Evolutionary conservation across 2,329 filamentous ascomycete genomes (phyloP).

Genomic region (Fusarium ambrosium): DNA sequence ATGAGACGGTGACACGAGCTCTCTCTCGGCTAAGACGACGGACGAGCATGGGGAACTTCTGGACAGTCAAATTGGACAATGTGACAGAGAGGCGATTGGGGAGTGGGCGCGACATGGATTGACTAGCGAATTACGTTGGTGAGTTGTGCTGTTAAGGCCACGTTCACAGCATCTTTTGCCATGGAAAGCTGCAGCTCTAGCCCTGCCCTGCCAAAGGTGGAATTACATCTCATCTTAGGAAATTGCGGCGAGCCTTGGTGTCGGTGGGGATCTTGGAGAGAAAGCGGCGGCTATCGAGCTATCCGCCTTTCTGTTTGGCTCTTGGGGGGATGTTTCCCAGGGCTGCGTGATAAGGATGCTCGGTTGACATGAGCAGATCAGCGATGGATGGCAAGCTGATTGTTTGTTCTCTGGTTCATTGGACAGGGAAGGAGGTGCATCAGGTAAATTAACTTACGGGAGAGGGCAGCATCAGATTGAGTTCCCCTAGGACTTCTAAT

Average conservation of each 20-base stretch:
- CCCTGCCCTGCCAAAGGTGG: slow-evolving; percentile 31
- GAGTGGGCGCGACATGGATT: slow-evolving; percentile 23
- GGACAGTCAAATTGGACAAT: slow-evolving; percentile 28
- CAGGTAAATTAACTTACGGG: slow-evolving; percentile 23
- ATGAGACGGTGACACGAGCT: slow-evolving; percentile 24
- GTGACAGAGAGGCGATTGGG: slow-evolving; percentile 25
- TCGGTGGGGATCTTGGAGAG: slow-evolving; percentile 41
- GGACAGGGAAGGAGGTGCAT: slow-evolving; percentile 8
- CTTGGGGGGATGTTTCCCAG: not conserved
- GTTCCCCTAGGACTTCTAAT: slow-evolving; percentile 4
- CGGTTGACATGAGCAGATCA: not conserved
- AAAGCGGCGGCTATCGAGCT: slow-evolving; percentile 31
- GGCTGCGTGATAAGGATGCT: not conserved
- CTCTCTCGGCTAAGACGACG: slow-evolving; percentile 14
- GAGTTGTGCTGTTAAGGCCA: slow-evolving; percentile 29
- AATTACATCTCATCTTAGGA: slow-evolving; percentile 49
- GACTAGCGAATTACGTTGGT: slow-evolving; percentile 8
- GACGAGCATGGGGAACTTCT: slow-evolving; percentile 26
- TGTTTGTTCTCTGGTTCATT: slow-evolving; percentile 1
- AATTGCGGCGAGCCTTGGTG: slow-evolving; percentile 39
- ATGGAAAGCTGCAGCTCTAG: slow-evolving; percentile 24
- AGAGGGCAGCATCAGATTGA: slow-evolving; percentile 10
- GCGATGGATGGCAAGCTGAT: not conserved
- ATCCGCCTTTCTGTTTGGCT: not conserved
- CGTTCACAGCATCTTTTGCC: slow-evolving; percentile 28